Evolutionary conservation across 2,329 filamentous ascomycete genomes (phyloP), one percentile per base, ranked within the genome.

Genomic region (Ceratocystis diversiconidia): DNA sequence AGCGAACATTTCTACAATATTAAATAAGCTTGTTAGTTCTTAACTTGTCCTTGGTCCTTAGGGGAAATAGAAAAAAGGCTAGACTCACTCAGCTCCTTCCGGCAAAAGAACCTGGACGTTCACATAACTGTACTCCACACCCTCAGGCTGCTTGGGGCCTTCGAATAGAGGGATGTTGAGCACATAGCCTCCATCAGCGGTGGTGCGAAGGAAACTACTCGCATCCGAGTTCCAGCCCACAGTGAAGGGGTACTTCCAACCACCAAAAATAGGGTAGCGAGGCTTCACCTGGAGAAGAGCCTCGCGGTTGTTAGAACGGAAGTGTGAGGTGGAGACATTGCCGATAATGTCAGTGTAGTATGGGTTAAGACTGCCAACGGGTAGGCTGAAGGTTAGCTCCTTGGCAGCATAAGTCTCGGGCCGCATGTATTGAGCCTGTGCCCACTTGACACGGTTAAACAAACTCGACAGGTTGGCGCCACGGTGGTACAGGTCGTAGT

Each of bases 271-370:
- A n/a, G 94, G 94, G 75, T 95, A 99, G 63, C 94, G 85, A 22
- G 94, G 94, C 80, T 92, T 94, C 69, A 96, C 81, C 75, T 96
- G 92, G 32, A 99, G 82, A 52, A 87, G 78, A n/a, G 89, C 87
- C 75, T 92, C 89, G 25, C 88, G 85, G 73, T 82, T 83, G 73
- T 84, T 89, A 70, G 80, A 85, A 68, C 92, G 83, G 82, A 95
- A 99, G 69, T 83, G 84, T 65, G 91, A 96, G 0, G 94, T 99
- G 32, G 92, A 95, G 36, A 99, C 91, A 73, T 99, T 99, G 70
- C 94, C 94, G 72, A 99, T 95, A 71, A 90, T 89, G 74, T 99
- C 94, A 62, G 87, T 92, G 76, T 94, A 99, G 80, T 99, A 99
- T 4, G 92, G 84, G 72, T 96, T 90, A 65, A 85, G 82, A 69